These are phyloP conservation scores for Aureobasidium sp. DNA, from an alignment of 2,329 filamentous ascomycete genomes.

Conservation along the genomic window DNA sequence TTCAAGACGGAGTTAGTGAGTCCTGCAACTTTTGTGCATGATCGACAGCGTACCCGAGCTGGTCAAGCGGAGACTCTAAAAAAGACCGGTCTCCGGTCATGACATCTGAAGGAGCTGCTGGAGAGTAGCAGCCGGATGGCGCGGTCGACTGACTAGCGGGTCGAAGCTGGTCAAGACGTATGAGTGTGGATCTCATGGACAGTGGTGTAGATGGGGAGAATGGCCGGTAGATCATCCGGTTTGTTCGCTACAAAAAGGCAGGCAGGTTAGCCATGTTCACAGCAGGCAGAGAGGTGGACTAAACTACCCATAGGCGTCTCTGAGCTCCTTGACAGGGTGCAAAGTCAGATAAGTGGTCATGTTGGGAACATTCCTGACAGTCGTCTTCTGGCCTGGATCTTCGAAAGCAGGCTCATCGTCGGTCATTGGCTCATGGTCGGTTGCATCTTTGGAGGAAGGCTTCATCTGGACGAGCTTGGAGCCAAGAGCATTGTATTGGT, in stretches of 20 bases:
- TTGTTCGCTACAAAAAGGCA: neutral
- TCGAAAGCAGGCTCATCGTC: constrained; percentile 45
- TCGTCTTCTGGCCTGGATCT: constrained; percentile 45
- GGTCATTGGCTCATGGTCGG: constrained; percentile 23
- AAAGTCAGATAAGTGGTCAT: constrained; percentile 56
- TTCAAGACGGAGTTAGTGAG: too few relatives aligned
- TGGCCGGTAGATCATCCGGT: neutral
- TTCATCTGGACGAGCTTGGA: constrained; percentile 22
- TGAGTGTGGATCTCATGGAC: too few relatives aligned
- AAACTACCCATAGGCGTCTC: constrained; percentile 36
- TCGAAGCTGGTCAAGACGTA: too few relatives aligned
- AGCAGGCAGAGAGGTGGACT: neutral
- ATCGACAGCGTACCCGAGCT: too few relatives aligned
- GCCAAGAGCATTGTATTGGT: constrained; percentile 29
- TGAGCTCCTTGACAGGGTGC: constrained; percentile 50
- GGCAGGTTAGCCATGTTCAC: neutral
- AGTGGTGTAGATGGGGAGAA: neutral
- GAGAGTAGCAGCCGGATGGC: too few relatives aligned
- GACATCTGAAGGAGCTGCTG: too few relatives aligned
- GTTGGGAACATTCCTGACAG: constrained; percentile 44
- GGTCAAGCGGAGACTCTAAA: too few relatives aligned
- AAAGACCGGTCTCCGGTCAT: too few relatives aligned
- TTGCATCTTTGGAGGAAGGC: neutral
- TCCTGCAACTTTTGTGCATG: too few relatives aligned
- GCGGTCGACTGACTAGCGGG: too few relatives aligned